These are phyloP conservation scores for Hydrangea macrophylla DNA, from an alignment of 148 eudicot genomes.

Conservation along the genomic window DNA sequence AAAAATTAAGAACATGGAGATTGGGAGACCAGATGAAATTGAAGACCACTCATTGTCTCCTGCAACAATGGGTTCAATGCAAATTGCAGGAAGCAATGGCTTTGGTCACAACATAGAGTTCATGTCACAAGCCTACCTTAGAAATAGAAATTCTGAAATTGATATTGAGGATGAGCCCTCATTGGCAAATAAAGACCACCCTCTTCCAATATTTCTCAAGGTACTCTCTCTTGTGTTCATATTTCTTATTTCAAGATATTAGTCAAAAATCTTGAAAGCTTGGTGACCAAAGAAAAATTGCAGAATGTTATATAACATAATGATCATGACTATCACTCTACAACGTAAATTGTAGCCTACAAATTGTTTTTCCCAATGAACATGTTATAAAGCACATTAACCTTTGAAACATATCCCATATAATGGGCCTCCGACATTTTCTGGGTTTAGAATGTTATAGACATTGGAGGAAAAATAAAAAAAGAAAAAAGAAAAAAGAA, in stretches of 20 bases:
- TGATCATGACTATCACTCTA: no score
- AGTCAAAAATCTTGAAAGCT: background rate
- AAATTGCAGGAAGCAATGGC: conserved; percentile 61
- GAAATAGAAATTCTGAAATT: conserved; percentile 61
- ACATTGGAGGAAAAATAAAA: no score
- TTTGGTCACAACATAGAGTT: conserved; percentile 78
- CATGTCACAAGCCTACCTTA: conserved; percentile 64
- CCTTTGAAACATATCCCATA: no score
- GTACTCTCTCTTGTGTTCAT: conserved; percentile 19
- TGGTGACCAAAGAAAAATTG: no score
- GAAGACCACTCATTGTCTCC: conserved; percentile 52
- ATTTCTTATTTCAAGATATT: background rate
- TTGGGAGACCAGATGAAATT: conserved; percentile 45
- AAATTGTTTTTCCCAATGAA: no score
- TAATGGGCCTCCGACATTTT: no score
- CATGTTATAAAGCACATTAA: no score
- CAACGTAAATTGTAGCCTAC: no score
- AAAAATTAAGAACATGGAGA: conserved; percentile 40
- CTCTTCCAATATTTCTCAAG: conserved; percentile 71
- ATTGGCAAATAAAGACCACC: conserved; percentile 32
- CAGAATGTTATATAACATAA: no score
- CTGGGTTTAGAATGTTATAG: no score
- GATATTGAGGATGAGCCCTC: conserved; percentile 49
- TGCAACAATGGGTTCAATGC: conserved; percentile 56
- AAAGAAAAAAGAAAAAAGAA: no score